phyloP scores from a whole-genome alignment of 768 basidiomycete species.

The Kwoniella heveanensis region DNA sequence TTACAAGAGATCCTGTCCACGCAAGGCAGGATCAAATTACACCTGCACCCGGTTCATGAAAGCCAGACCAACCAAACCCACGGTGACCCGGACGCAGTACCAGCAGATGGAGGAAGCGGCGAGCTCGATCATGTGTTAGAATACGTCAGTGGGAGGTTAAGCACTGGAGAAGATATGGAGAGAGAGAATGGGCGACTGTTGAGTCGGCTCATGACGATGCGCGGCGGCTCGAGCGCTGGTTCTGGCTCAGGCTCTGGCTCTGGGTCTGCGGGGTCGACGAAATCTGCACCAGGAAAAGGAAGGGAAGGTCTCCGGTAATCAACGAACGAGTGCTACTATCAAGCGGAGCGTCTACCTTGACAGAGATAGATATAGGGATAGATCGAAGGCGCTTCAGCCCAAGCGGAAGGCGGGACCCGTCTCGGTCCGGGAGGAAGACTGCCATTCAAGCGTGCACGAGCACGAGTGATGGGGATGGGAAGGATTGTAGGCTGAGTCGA shows the following conservation, averaged over 20 bases:
- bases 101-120: neutral
- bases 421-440: too few relatives aligned
- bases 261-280: too few relatives aligned
- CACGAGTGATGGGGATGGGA: too few relatives aligned
- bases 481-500: too few relatives aligned
- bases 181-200: neutral
- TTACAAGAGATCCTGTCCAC: constrained; percentile 15
- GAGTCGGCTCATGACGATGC: neutral
- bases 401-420: too few relatives aligned
- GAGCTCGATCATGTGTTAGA: constrained; percentile 1
- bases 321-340: too few relatives aligned
- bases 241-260: neutral
- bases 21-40: constrained; percentile 1
- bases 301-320: too few relatives aligned
- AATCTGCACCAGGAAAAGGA: too few relatives aligned
- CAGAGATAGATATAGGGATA: too few relatives aligned
- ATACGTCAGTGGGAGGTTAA: constrained; percentile 7
- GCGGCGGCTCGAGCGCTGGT: neutral
- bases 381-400: too few relatives aligned
- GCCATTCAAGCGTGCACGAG: too few relatives aligned
- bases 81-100: neutral
- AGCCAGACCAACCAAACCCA: neutral
- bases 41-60: neutral
- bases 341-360: too few relatives aligned
- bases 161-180: constrained; percentile 4